These are phyloP conservation scores for Malus sylvestris DNA, from an alignment of 306 rosid species.

Conservation along the genomic window DNA sequence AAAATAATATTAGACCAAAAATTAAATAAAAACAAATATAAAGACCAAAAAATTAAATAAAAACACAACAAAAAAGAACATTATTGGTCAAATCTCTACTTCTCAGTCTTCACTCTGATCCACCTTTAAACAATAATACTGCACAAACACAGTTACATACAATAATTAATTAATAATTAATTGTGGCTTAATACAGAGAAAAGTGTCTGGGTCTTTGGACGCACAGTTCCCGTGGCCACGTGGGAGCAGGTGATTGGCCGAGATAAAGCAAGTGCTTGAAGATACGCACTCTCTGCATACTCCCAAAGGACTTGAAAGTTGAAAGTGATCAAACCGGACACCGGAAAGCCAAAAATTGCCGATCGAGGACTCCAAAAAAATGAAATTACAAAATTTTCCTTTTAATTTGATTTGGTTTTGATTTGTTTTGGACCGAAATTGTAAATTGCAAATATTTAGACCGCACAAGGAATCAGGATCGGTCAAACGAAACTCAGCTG, in stretches of 20 bases:
- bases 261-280: constrained; percentile 17
- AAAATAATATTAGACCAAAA: neutral
- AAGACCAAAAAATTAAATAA: too few species aligned
- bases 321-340: constrained; percentile 33
- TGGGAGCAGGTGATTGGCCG: neutral
- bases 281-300: neutral
- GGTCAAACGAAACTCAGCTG: constrained; percentile 24
- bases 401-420: neutral
- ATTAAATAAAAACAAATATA: neutral
- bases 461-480: neutral
- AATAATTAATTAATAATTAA: neutral
- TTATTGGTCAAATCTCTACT: constrained; percentile 1
- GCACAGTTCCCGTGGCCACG: constrained; percentile 29
- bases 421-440: neutral
- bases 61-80: neutral
- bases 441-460: constrained; percentile 12
- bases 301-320: neutral
- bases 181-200: neutral
- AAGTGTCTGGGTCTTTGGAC: neutral
- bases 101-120: neutral
- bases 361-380: neutral
- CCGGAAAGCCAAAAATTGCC: constrained; percentile 14
- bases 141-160: neutral
- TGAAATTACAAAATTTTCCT: neutral
- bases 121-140: neutral